Percentiles rank a stretch among this genome's conserved stretches.
Conservation (phyloP, 306 rosid genomes). For the Dalbergia oliveri region DNA sequence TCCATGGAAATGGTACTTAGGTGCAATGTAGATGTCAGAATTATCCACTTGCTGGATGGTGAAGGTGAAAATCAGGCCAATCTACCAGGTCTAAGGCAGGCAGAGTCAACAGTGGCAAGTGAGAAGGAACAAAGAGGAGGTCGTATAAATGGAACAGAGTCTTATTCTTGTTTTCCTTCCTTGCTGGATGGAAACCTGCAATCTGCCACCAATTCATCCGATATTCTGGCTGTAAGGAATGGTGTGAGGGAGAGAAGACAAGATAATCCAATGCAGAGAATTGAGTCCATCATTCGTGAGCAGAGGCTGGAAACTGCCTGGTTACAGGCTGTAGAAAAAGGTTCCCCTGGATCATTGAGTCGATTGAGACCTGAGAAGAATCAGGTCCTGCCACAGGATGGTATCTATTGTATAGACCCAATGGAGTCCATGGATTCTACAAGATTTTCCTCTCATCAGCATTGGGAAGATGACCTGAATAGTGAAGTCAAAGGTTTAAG, state of each 20-base stretch:
- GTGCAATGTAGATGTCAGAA: slow-evolving; percentile 89
- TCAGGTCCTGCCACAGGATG: slow-evolving; percentile 94
- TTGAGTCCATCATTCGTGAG: slow-evolving; percentile 93
- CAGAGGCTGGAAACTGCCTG: slow-evolving; percentile 97
- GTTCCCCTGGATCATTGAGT: slow-evolving; percentile 88
- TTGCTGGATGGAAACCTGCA: slow-evolving; percentile 65
- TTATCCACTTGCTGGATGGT: slow-evolving; percentile 76
- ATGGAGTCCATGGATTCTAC: slow-evolving; percentile 66
- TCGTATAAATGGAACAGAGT: slow-evolving; percentile 49
- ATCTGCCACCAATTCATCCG: slow-evolving; percentile 68
- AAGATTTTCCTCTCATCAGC: slow-evolving; percentile 71
- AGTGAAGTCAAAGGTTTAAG: slow-evolving; percentile 66
- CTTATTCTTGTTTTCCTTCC: slow-evolving; percentile 63
- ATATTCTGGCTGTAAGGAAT: slow-evolving; percentile 61
- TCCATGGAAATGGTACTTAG: slow-evolving; percentile 94
- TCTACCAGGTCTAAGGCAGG: slow-evolving; percentile 54
- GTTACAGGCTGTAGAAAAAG: slow-evolving; percentile 89
- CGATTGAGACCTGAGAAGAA: slow-evolving; percentile 89
- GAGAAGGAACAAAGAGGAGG: slow-evolving; percentile 60
- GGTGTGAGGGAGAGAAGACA: slow-evolving; percentile 59
- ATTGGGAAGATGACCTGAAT: slow-evolving; percentile 71
- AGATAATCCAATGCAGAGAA: slow-evolving; percentile 88
- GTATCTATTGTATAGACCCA: slow-evolving; percentile 64
- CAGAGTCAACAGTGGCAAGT: slow-evolving; percentile 43
- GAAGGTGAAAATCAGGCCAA: slow-evolving; percentile 64